Base-by-base conservation (phyloP, 2,329 filamentous ascomycete genomes). In the Aureobasidium namibiae region DNA sequence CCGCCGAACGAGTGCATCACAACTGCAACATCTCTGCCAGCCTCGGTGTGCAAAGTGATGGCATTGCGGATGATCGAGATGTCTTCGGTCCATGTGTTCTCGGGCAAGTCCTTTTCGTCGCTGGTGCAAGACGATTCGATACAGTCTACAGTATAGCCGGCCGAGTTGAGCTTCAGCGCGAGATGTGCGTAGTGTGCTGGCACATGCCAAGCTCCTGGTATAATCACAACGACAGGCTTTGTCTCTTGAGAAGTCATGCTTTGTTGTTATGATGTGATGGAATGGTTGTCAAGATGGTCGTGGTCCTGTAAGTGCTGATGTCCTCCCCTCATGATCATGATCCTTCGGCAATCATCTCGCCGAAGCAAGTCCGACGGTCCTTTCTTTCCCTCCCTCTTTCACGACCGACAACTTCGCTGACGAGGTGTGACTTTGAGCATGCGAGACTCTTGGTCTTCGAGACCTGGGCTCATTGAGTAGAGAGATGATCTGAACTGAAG, bases 1-100 rank as follows among this genome's bases (percentile, higher is more conserved):
- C 68, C 68, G 33, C 67, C 69, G 53, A 69, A 68, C 3, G 65
- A 68, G 60, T 71, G 69, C 63, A 69, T 65, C 10, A 67, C 63
- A 0, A 71, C 46, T 18, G 68, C 53, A 8, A 70, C 65, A 33
- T 67, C 65, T 48, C 64, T 62, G 52, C 65, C 63, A 18, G 63
- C 61, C 23, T 67, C 60, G 24, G 63, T 62, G 39, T 66, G 65
- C 57, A 57, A 54, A 42, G 62, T 57, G 60, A 70, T 63, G 54
- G 70, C 65, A 33, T 62, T 60, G 10, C 48, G 36, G 18, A 60
- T 61, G 10, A 44, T 41, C 6, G 44, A 11, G 11, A 49, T 39
- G 23, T 59, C 46, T 31, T 34, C 45, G 14, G 36, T 38, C 36
- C 45, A 59, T 21, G 46, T 34, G 29, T 52, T 29, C 23, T 33